Evolutionary conservation across 1,284 basidiomycete genomes (phyloP).

Genomic region (Trametes pubescens): DNA sequence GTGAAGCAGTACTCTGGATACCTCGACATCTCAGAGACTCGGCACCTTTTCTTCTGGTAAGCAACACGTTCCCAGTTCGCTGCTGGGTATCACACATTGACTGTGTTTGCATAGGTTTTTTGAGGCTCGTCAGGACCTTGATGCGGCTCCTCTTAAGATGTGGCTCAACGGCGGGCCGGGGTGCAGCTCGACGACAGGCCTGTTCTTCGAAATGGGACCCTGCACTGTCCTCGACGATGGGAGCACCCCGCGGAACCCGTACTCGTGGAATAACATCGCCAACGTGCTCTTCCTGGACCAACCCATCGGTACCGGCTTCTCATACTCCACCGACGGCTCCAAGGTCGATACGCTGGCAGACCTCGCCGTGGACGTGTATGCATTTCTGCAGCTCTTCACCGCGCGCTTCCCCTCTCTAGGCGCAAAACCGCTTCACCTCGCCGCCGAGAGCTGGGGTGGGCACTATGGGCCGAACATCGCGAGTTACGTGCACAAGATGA

Average conservation of each 20-base stretch:
- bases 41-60: constrained; percentile 90
- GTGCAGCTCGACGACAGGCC: constrained; percentile 77
- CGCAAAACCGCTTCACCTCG: constrained; percentile 71
- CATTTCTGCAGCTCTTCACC: constrained; percentile 91
- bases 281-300: constrained; percentile 86
- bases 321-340: constrained; percentile 78
- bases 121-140: constrained; percentile 78
- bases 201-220: constrained; percentile 90
- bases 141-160: constrained; percentile 81
- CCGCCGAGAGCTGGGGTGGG: constrained; percentile 83
- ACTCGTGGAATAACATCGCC: constrained; percentile 46
- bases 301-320: constrained; percentile 90
- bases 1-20: constrained; percentile 92
- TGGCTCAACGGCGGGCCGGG: constrained; percentile 93
- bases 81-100: neutral
- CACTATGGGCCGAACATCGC: constrained; percentile 85
- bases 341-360: constrained; percentile 77
- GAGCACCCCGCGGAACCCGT: constrained; percentile 70
- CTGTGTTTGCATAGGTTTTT: constrained; percentile 69
- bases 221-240: constrained; percentile 76
- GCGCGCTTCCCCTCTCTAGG: constrained; percentile 75
- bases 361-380: constrained; percentile 87
- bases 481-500: constrained; percentile 78
- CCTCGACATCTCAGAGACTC: constrained; percentile 86
- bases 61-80: constrained; percentile 37